A percentile compares a stretch with the other conserved stretches of the same genome.
phyloP scores from a whole-genome alignment of 2,329 filamentous ascomycete species.

The Macroventuria anomochaeta region DNA sequence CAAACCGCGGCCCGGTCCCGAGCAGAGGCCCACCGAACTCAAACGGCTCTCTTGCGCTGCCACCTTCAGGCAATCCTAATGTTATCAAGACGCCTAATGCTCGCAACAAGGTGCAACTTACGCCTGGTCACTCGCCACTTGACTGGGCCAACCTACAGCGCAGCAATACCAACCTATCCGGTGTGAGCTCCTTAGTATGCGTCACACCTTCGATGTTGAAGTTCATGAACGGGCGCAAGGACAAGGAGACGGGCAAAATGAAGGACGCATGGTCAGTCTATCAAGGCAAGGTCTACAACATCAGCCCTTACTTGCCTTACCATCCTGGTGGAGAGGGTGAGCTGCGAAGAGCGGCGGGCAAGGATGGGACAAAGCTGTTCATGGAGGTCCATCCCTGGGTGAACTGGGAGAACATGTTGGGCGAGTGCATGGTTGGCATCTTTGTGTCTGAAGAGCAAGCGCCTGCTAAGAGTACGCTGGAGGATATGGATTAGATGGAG shows the following conservation, averaged over 20 bases:
- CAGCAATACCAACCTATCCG: slow-evolving; percentile 61
- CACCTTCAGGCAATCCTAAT: slow-evolving; percentile 35
- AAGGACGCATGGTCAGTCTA: slow-evolving; percentile 90
- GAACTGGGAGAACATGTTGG: slow-evolving; percentile 71
- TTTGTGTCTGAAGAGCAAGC: slow-evolving; percentile 63
- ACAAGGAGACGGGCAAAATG: slow-evolving; percentile 42
- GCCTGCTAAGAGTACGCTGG: slow-evolving; percentile 48
- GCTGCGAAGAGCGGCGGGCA: slow-evolving; percentile 77
- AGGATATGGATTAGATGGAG: slow-evolving; percentile 65
- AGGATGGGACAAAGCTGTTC: slow-evolving; percentile 70
- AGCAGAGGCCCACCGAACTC: slow-evolving; percentile 50
- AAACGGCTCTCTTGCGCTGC: slow-evolving; percentile 50
- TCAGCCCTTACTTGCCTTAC: slow-evolving; percentile 86
- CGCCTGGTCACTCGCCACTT: slow-evolving; percentile 91
- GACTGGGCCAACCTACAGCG: slow-evolving; percentile 92
- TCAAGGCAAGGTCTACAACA: slow-evolving; percentile 91
- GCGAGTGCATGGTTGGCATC: slow-evolving; percentile 67
- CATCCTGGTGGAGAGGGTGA: slow-evolving; percentile 87
- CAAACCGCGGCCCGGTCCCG: slow-evolving; percentile 53
- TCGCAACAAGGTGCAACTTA: slow-evolving; percentile 74
- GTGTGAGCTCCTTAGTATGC: slow-evolving; percentile 64
- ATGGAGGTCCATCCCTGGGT: slow-evolving; percentile 72
- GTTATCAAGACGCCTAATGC: slow-evolving; percentile 50
- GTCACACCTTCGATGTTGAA: slow-evolving; percentile 85
- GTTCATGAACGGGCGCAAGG: slow-evolving; percentile 79